Evolutionary conservation across 805 yeast species (phyloP).

Genomic region (Danielia reshetovae): DNA sequence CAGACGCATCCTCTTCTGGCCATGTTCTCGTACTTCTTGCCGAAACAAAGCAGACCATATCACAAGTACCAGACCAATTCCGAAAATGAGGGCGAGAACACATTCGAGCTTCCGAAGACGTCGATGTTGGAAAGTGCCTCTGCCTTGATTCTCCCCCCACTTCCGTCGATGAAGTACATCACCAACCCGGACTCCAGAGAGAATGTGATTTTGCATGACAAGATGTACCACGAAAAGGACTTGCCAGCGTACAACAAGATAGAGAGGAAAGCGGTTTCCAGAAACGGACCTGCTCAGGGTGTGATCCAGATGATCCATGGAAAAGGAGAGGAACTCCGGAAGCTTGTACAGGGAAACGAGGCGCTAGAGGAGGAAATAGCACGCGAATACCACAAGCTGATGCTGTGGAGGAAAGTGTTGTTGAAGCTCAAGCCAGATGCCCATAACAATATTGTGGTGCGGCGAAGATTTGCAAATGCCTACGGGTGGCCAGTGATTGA

Average conservation of each 20-base stretch:
- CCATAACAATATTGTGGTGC: slow-evolving; percentile 85
- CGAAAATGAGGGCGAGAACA: slow-evolving; percentile 18
- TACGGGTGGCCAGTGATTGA: slow-evolving; percentile 94
- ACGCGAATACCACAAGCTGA: slow-evolving; percentile 75
- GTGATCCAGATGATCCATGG: slow-evolving; percentile 13
- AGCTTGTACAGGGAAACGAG: slow-evolving; percentile 27
- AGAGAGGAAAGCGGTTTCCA: slow-evolving; percentile 1
- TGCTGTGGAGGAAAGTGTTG: slow-evolving; percentile 89
- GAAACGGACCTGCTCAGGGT: slow-evolving; percentile 4
- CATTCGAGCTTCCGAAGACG: slow-evolving; percentile 52
- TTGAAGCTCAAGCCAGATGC: slow-evolving; percentile 89
- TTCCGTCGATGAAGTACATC: slow-evolving; percentile 66
- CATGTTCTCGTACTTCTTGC: slow-evolving; percentile 37
- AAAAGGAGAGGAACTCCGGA: slow-evolving; percentile 15
- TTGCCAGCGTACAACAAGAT: slow-evolving; percentile 21
- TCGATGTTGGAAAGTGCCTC: slow-evolving; percentile 78
- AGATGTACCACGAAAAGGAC: slow-evolving; percentile 61
- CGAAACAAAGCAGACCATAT: slow-evolving; percentile 26
- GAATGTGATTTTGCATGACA: slow-evolving; percentile 75
- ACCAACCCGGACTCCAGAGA: slow-evolving; percentile 64
- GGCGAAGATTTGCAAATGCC: slow-evolving; percentile 86
- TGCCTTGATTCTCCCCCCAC: slow-evolving; percentile 72
- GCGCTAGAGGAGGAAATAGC: slow-evolving; percentile 77
- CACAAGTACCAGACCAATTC: slow-evolving; percentile 17
- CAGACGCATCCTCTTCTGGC: slow-evolving; percentile 30